Base-by-base conservation (phyloP, 2,329 filamentous ascomycete species). In the Phaeosphaeriaceae sp. region DNA sequence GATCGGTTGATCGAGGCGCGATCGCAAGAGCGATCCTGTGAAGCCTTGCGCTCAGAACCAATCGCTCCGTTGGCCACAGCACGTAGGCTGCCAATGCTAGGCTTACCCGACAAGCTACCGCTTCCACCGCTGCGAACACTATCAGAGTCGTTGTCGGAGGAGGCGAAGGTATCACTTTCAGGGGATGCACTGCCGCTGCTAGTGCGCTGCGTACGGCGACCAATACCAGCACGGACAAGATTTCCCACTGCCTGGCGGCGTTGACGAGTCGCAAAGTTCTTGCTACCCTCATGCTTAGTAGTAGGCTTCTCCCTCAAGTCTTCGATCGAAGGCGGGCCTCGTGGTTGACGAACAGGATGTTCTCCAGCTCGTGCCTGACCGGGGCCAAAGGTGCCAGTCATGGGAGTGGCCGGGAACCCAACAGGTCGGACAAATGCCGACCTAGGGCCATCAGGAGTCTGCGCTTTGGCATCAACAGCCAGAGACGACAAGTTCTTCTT, bases 201-300 rank as follows among this genome's bases (percentile, higher is more conserved):
- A 56, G 85, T 81, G 56, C 88, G 89, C 50, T 83, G 80, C 52
- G 78, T 83, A 48, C 93, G 90, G 51, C 94, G 89, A 68, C 92
- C 90, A 56, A 94, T 83, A 13, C 93, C 92, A 45, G 93, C 93
- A 58, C 90, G 89, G 54, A 97, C 90, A 41, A 99, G 83, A 70
- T 92, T 97, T 78, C 92, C 87, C 36, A 99, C 87, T 20, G 94
- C 94, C 64, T 89, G 92, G 58, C 93, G 91, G 52, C 94, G 91
- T 67, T 95, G 92, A 54, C 94, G 92, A 47, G 92, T 87, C 9
- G 89, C 89, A 76, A 99, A 99, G 79, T 99, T 99, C 84, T 97
- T 81, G 85, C 93, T 97, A 18, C 93, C 94, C 73, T 97, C 93
- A 57, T 93, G 85, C 77, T 92, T 96, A 60, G 90, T 87, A 7